Conservation (phyloP, 306 rosid species). For the Vachellia pachyceras region DNA sequence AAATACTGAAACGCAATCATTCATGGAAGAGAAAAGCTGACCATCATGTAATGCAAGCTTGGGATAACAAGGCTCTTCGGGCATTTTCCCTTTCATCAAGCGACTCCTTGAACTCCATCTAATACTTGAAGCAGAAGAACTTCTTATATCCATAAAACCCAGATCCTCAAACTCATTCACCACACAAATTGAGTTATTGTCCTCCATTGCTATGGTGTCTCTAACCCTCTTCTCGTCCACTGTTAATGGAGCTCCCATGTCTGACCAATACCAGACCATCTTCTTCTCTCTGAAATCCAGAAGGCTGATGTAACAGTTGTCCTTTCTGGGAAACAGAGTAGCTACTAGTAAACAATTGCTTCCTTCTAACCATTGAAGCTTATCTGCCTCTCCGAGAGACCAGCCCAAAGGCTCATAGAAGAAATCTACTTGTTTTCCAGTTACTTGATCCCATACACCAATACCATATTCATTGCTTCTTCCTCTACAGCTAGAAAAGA, state of each 20-base stretch:
- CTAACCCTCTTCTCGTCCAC: constrained; percentile 85
- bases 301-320: constrained; percentile 86
- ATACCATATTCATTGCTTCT: constrained; percentile 92
- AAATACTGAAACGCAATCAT: constrained; percentile 85
- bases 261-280: constrained; percentile 98
- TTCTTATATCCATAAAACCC: constrained; percentile 89
- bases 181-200: constrained; percentile 72
- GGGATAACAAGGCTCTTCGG: constrained; percentile 93
- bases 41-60: constrained; percentile 86
- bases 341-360: constrained; percentile 79
- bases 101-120: constrained; percentile 95
- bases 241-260: constrained; percentile 63
- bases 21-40: constrained; percentile 91
- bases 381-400: constrained; percentile 98
- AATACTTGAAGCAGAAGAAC: constrained; percentile 63
- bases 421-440: constrained; percentile 84
- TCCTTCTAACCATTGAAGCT: constrained; percentile 87
- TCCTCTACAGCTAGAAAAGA: constrained; percentile 87
- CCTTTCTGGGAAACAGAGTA: constrained; percentile 90
- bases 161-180: constrained; percentile 92
- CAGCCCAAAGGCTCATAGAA: constrained; percentile 83
- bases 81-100: constrained; percentile 83
- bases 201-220: constrained; percentile 93
- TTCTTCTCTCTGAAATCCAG: constrained; percentile 86
- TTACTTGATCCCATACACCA: constrained; percentile 93